Conservation (phyloP, 2,329 filamentous ascomycete genomes). For the Fusarium devonianum region DNA sequence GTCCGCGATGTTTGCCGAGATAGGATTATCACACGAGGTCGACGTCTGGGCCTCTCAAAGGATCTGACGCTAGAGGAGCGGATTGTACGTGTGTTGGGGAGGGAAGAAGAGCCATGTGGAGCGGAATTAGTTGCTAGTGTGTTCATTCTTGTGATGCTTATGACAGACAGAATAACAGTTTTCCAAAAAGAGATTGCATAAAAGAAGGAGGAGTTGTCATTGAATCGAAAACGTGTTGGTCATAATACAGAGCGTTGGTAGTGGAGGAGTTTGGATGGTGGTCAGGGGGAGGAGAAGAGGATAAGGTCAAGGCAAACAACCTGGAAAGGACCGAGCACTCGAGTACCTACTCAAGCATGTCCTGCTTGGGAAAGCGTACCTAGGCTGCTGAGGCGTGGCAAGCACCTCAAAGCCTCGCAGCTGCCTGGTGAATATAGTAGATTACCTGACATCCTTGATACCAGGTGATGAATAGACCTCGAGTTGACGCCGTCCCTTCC, state of each 20-base stretch:
- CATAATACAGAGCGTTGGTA: slow-evolving; percentile 24
- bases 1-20: slow-evolving; percentile 38
- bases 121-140: slow-evolving; percentile 41
- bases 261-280: slow-evolving; percentile 8
- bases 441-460: slow-evolving; percentile 74
- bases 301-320: neutral
- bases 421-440: neutral
- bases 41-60: slow-evolving; percentile 31
- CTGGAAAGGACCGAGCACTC: neutral
- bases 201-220: slow-evolving; percentile 15
- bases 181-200: slow-evolving; percentile 37
- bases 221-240: slow-evolving; percentile 8
- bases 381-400: neutral
- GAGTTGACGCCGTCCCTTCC: slow-evolving; percentile 82
- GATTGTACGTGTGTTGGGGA: slow-evolving; percentile 19
- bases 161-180: slow-evolving; percentile 10
- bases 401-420: neutral
- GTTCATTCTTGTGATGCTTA: slow-evolving; percentile 46
- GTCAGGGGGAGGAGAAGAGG: neutral
- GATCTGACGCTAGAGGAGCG: slow-evolving; percentile 20
- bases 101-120: slow-evolving; percentile 29
- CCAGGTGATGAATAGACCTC: slow-evolving; percentile 82
- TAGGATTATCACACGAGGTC: slow-evolving; percentile 40
- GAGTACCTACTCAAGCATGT: slow-evolving; percentile 5
- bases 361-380: neutral